Conservation (phyloP, 164 flowering plant species). For the Akebia trifoliata region DNA sequence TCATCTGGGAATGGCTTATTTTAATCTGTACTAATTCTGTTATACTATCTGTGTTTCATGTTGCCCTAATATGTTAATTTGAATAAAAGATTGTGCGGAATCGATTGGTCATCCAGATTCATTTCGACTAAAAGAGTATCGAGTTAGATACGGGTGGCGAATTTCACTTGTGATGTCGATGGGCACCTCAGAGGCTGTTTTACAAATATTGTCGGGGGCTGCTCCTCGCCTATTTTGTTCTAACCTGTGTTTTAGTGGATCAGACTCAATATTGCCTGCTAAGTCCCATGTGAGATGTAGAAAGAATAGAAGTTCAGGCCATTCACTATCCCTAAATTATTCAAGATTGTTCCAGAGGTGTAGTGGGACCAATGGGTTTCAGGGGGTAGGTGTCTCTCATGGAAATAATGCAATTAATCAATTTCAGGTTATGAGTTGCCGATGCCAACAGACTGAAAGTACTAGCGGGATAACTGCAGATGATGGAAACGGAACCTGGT, state of each 20-base stretch:
- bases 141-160: neutral
- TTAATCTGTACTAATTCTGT: too few species aligned
- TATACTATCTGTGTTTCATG: too few species aligned
- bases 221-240: conserved; percentile 15
- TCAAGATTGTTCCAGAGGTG: conserved; percentile 14
- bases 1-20: too few species aligned
- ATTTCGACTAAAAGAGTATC: neutral
- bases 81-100: too few species aligned
- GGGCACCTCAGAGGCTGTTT: conserved; percentile 35
- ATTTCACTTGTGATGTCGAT: conserved; percentile 11
- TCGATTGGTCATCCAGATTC: neutral
- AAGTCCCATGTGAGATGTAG: conserved; percentile 11
- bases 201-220: conserved; percentile 32
- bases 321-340: conserved; percentile 4
- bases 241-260: conserved; percentile 15
- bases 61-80: too few species aligned
- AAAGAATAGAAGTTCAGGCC: conserved; percentile 11
- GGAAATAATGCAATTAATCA: neutral
- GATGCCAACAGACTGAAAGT: conserved; percentile 41
- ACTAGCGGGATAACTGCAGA: conserved; percentile 28
- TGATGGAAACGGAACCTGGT: conserved; percentile 26
- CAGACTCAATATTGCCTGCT: conserved; percentile 13
- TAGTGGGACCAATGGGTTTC: conserved; percentile 9
- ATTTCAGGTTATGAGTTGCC: conserved; percentile 24
- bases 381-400: neutral